Evolutionary conservation across 257 asterid species (phyloP).

Genomic region (Scutellaria barbata): DNA sequence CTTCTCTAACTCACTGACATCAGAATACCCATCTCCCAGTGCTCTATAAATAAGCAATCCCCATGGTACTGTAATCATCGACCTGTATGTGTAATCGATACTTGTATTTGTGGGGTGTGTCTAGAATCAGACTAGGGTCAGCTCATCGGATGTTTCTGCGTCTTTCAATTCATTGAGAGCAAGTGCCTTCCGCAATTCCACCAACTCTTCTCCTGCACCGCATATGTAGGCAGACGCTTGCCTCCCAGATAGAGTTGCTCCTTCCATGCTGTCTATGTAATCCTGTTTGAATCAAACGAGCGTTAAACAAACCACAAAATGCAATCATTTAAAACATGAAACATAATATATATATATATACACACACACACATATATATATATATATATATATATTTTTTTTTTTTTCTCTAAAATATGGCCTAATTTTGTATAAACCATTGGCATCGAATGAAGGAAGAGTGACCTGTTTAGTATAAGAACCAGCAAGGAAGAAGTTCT

Average conservation of each 20-base stretch:
- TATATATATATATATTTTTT: too few relatives aligned
- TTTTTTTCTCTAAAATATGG: too few relatives aligned
- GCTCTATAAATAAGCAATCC: conserved; percentile 6
- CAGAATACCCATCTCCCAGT: not conserved
- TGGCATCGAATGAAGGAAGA: not conserved
- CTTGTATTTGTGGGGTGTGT: not conserved
- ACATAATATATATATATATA: too few relatives aligned
- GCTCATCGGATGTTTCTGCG: conserved; percentile 52
- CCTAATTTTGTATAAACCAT: too few relatives aligned
- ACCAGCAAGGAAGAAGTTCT: conserved; percentile 95
- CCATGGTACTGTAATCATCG: not conserved
- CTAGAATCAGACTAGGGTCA: conserved; percentile 54
- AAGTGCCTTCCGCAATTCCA: conserved; percentile 55
- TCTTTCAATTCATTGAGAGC: conserved; percentile 36
- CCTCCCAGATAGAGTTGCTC: conserved; percentile 95
- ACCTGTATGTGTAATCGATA: not conserved
- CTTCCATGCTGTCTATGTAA: conserved; percentile 99
- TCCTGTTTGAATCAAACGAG: conserved; percentile 55
- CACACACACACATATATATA: too few relatives aligned
- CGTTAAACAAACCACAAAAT: not conserved
- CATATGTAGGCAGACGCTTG: conserved; percentile 93
- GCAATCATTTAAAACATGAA: not conserved
- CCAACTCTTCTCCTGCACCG: conserved; percentile 78
- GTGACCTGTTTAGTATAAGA: conserved; percentile 95
- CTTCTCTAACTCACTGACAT: conserved; percentile 4